Evolutionary conservation across 1,284 basidiomycete species (phyloP).

Genomic region (Malassezia furfur): DNA sequence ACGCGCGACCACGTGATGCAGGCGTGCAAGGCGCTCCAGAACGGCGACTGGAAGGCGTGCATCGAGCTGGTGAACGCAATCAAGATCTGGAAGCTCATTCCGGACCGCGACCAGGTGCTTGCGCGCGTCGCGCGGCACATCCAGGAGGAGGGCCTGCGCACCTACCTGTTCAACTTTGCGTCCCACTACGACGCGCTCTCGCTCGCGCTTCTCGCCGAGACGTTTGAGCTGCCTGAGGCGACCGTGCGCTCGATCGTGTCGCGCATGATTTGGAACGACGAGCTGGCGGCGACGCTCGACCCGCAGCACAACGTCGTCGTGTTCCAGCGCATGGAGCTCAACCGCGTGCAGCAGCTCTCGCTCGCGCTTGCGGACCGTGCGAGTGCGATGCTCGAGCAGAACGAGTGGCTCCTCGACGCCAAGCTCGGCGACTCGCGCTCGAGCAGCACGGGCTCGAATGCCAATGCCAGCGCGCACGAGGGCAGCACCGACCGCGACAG

Average conservation of each 20-base stretch:
- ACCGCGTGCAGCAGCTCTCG: conserved; percentile 49
- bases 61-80: conserved; percentile 85
- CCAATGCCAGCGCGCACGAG: conserved; percentile 15
- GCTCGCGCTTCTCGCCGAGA: conserved; percentile 71
- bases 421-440: conserved; percentile 59
- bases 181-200: conserved; percentile 87
- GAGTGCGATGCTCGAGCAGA: conserved; percentile 78
- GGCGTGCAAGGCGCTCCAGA: conserved; percentile 88
- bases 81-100: conserved; percentile 96
- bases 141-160: conserved; percentile 91
- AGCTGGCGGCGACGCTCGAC: conserved; percentile 84
- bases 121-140: conserved; percentile 93
- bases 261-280: conserved; percentile 98
- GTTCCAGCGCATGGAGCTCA: conserved; percentile 77
- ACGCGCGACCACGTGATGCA: conserved; percentile 99
- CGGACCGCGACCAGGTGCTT: conserved; percentile 72
- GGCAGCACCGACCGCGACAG: conserved; percentile 26
- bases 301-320: conserved; percentile 72
- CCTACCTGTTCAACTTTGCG: conserved; percentile 97
- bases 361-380: conserved; percentile 71
- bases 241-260: conserved; percentile 83
- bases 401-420: conserved; percentile 82
- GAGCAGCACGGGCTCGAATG: neutral
- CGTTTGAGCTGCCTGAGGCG: conserved; percentile 71
- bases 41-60: conserved; percentile 93